Percentiles rank a stretch among this genome's conserved stretches.
Evolutionary conservation across 345 rosid species (phyloP).

Genomic region (Gossypium mustelinum): DNA sequence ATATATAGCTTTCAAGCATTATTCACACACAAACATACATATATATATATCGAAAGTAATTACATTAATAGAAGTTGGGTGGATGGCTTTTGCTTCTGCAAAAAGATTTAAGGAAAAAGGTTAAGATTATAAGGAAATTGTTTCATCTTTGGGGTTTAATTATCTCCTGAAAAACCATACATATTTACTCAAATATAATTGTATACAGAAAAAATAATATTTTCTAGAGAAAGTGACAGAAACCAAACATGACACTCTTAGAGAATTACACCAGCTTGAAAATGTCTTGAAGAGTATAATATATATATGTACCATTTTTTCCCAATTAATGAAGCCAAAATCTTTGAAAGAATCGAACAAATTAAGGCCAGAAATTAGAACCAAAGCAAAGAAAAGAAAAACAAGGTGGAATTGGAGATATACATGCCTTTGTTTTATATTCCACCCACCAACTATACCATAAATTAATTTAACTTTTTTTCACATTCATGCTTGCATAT

Average conservation of each 20-base stretch:
- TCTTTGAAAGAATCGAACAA: slow-evolving; percentile 18
- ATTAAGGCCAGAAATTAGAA: slow-evolving; percentile 4
- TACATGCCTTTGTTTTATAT: not conserved
- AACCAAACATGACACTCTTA: slow-evolving; percentile 32
- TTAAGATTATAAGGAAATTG: slow-evolving; percentile 12
- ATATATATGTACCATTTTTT: slow-evolving; percentile 4
- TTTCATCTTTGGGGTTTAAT: slow-evolving; percentile 23
- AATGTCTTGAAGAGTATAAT: slow-evolving; percentile 17
- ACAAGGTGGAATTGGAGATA: not conserved
- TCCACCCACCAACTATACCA: too few species aligned
- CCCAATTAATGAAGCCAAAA: slow-evolving; percentile 18
- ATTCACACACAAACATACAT: not conserved
- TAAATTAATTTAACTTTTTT: too few species aligned
- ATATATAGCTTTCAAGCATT: not conserved
- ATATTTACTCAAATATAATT: not conserved
- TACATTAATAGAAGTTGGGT: slow-evolving; percentile 11
- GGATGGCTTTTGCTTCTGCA: slow-evolving; percentile 18
- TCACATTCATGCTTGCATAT: too few species aligned
- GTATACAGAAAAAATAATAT: too few species aligned
- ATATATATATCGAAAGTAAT: too few species aligned
- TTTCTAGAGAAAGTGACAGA: slow-evolving; percentile 31
- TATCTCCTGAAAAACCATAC: not conserved
- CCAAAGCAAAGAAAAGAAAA: not conserved
- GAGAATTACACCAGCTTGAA: slow-evolving; percentile 10
- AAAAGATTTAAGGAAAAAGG: slow-evolving; percentile 18